phyloP scores from a whole-genome alignment of 2,329 filamentous ascomycete genomes.

The Xylariaceae sp. region DNA sequence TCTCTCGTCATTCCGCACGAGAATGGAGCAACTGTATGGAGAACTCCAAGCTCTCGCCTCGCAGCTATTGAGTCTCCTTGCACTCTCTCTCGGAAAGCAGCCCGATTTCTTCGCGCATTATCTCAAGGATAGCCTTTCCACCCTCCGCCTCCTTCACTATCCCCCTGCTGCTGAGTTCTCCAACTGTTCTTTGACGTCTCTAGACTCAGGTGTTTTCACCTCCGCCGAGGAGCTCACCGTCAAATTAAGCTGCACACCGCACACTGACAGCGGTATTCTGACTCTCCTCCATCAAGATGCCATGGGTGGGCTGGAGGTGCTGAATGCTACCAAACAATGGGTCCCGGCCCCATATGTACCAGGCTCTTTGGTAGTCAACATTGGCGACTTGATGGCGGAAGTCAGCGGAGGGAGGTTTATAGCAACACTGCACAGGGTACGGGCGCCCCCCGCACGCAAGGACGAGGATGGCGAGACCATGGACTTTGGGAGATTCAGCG shows the following conservation, averaged over 20 bases:
- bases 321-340: not conserved
- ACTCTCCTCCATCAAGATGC: constrained; percentile 1
- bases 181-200: not conserved
- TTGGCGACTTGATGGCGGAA: constrained; percentile 2
- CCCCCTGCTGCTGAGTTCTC: not conserved
- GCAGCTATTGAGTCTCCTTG: not conserved
- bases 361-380: constrained; percentile 6
- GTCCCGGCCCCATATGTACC: not conserved
- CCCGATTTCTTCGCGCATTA: not conserved
- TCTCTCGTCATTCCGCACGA: not conserved
- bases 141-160: not conserved
- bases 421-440: not conserved
- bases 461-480: not conserved
- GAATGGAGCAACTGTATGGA: not conserved
- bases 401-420: not conserved
- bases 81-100: not conserved
- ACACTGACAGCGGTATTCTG: constrained; percentile 1
- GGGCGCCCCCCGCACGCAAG: not conserved
- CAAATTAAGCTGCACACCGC: not conserved
- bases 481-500: not conserved
- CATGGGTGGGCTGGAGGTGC: constrained; percentile 3
- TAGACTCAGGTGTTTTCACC: not conserved
- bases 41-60: not conserved
- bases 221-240: not conserved
- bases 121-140: not conserved